Conservation (phyloP, 2,329 filamentous ascomycete species). For the Hypocreales sp. region DNA sequence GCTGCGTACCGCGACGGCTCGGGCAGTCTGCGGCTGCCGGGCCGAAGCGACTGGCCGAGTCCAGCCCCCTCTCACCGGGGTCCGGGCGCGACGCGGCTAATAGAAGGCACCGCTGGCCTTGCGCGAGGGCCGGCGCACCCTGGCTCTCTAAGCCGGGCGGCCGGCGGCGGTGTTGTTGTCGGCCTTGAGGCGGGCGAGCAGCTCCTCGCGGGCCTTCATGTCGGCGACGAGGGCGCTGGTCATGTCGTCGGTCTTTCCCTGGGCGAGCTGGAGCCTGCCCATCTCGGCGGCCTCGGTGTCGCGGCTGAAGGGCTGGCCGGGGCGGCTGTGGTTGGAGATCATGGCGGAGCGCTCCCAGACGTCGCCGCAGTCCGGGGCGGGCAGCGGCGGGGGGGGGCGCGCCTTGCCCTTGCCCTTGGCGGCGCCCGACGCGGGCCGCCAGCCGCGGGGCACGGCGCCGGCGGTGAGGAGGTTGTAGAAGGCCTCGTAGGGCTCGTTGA, state of each 20-base stretch:
- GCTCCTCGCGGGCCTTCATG: slow-evolving; percentile 49
- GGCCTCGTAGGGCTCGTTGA: slow-evolving; percentile 90
- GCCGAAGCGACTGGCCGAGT: no score
- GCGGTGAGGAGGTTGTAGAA: slow-evolving; percentile 79
- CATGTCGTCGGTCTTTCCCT: slow-evolving; percentile 47
- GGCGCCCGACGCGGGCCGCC: slow-evolving; percentile 25
- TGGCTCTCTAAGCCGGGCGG: slow-evolving; percentile 13
- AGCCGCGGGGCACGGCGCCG: slow-evolving; percentile 42
- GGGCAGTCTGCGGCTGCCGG: no score
- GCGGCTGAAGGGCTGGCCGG: slow-evolving; percentile 57
- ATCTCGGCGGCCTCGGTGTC: slow-evolving; percentile 53
- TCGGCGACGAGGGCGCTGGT: slow-evolving; percentile 40
- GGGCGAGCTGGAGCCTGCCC: slow-evolving; percentile 45
- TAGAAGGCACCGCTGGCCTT: slow-evolving; percentile 1
- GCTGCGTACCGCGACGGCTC: no score
- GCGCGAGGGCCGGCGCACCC: slow-evolving; percentile 3
- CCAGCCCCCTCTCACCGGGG: no score
- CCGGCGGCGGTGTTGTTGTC: slow-evolving; percentile 32
- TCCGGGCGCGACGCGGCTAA: no score
- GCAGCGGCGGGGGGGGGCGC: slow-evolving; percentile 22
- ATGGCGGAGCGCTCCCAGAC: slow-evolving; percentile 56
- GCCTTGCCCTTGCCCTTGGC: slow-evolving; percentile 36
- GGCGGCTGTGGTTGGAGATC: slow-evolving; percentile 52
- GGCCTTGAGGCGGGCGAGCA: slow-evolving; percentile 44
- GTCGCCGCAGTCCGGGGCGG: slow-evolving; percentile 25